Evolutionary conservation across 257 asterid genomes (phyloP).

Genomic region (Knoxia roxburghii): DNA sequence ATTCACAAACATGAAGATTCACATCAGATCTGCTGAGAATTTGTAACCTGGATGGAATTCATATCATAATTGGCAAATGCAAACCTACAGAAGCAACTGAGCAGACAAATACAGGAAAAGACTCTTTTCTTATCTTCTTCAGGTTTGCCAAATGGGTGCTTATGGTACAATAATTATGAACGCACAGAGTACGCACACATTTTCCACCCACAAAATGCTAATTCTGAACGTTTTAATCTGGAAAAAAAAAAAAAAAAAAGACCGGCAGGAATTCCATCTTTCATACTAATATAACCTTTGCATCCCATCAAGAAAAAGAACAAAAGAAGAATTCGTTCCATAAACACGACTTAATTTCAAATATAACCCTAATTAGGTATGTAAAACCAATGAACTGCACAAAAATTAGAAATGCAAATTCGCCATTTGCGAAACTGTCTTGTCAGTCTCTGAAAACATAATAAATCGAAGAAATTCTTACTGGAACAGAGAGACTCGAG

Average conservation of each 20-base stretch:
- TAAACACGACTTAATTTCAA: neutral
- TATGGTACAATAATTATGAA: neutral
- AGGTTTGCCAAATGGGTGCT: neutral
- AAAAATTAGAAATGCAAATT: neutral
- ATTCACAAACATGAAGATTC: neutral
- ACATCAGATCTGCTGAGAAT: neutral
- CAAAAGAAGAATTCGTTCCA: too few relatives aligned
- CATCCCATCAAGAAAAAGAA: neutral
- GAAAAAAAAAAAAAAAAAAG: neutral
- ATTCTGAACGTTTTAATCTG: neutral
- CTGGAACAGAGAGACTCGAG: conserved; percentile 62
- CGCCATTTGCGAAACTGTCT: neutral
- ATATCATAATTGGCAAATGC: neutral
- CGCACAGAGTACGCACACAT: neutral
- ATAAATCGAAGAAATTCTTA: conserved; percentile 10
- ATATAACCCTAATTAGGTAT: too few relatives aligned
- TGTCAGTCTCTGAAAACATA: neutral
- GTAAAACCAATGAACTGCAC: too few relatives aligned
- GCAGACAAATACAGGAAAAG: neutral
- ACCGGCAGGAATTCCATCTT: neutral
- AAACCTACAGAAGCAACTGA: neutral
- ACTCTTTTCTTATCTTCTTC: neutral
- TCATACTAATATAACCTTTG: neutral
- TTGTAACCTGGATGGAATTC: neutral
- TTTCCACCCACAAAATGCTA: neutral